Evolutionary conservation across 1,139 yeast species (phyloP).

Genomic region (Waltiozyma solani): DNA sequence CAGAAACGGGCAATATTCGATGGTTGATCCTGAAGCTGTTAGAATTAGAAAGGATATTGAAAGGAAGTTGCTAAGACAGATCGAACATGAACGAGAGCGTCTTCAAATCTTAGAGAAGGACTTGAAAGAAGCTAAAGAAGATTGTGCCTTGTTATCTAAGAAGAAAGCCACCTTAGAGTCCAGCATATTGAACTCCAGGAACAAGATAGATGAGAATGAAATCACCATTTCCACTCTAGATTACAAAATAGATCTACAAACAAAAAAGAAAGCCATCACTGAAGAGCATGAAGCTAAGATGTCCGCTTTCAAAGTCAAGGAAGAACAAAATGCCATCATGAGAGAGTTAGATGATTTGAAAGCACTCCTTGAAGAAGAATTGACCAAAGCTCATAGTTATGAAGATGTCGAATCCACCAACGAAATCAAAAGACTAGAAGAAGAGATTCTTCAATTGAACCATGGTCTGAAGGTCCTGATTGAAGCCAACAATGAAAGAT

Average conservation of each 20-base stretch:
- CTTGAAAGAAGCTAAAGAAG: conserved; percentile 3
- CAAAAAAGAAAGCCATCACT: conserved; percentile 2
- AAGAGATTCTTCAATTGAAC: conserved; percentile 1
- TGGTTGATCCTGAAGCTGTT: conserved; percentile 9
- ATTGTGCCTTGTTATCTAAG: conserved; percentile 4
- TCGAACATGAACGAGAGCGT: conserved; percentile 6
- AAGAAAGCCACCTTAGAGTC: conserved; percentile 1
- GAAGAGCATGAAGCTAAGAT: conserved; percentile 9
- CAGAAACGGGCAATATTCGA: neutral
- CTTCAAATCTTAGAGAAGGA: conserved; percentile 5
- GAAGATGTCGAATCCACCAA: conserved; percentile 5
- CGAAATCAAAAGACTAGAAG: conserved; percentile 9
- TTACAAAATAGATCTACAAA: conserved; percentile 5
- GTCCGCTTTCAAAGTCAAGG: conserved; percentile 9
- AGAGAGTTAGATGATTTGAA: conserved; percentile 13
- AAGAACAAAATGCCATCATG: conserved; percentile 7
- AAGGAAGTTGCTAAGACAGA: conserved; percentile 4
- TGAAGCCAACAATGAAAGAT: conserved; percentile 4
- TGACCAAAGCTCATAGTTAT: conserved; percentile 4
- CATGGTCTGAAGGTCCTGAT: conserved; percentile 1
- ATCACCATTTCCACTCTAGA: conserved; percentile 9
- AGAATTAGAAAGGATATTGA: conserved; percentile 3
- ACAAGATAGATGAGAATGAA: conserved; percentile 10
- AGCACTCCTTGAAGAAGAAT: conserved; percentile 4
- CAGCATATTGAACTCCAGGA: conserved; percentile 3